Conservation (phyloP, 225 moss, liverwort and hornwort genomes). For the Thuidium tamariscinum region DNA sequence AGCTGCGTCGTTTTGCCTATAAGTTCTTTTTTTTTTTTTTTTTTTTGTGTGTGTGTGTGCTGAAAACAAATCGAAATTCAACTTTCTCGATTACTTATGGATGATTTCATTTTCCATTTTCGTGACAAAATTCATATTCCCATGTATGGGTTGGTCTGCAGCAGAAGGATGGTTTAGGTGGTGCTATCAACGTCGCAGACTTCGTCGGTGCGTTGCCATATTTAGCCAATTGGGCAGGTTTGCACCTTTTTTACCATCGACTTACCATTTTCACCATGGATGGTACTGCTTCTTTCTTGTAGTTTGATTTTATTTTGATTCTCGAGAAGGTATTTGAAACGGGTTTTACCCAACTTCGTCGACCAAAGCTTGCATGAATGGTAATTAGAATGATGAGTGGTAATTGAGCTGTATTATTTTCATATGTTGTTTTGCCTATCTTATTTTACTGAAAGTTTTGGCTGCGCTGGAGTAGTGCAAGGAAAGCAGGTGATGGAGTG, state of each 20-base stretch:
- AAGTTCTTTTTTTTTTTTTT: neutral
- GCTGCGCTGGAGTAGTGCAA: conserved; percentile 28
- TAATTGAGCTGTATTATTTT: neutral
- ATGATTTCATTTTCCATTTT: neutral
- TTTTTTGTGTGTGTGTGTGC: neutral
- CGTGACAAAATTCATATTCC: neutral
- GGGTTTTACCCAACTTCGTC: neutral
- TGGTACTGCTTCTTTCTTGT: neutral
- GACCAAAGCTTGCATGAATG: neutral
- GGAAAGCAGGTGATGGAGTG: conserved; percentile 59
- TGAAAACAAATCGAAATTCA: neutral
- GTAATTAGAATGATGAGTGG: neutral
- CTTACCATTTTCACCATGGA: neutral
- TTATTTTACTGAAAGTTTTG: neutral
- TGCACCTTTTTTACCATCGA: neutral
- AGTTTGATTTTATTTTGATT: neutral
- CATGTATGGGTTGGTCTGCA: neutral
- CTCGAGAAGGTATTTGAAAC: neutral
- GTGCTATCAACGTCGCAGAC: conserved; percentile 31
- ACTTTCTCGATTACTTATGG: neutral
- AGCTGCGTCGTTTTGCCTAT: neutral
- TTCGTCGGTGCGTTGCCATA: conserved; percentile 57
- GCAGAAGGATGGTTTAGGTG: conserved; percentile 46
- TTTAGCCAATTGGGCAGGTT: conserved; percentile 69
- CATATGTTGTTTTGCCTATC: neutral